Base-by-base conservation (phyloP, 345 rosid genomes). In the Lumnitzera racemosa region DNA sequence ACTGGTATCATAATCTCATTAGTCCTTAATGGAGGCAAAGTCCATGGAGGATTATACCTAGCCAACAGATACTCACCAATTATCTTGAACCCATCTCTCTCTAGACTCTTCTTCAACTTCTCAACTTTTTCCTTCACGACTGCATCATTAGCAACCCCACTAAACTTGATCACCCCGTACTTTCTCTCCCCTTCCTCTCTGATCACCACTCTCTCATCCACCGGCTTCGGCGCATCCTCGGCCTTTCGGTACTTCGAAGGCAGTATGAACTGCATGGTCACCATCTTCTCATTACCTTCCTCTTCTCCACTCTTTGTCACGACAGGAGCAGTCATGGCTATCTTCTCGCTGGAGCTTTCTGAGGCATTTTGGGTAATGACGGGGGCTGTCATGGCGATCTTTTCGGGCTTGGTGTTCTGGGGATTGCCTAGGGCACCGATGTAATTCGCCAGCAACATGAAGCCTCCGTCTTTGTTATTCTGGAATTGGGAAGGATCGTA, bases 1-100 rank as follows among this genome's bases (percentile, higher is more conserved):
- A 92, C 66, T 12, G 96, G 87, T 49, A 87, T 68, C 91, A 87
- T 74, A 47, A 89, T 80, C 69, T 89, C 96, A 16, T 92, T 89
- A 49, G 94, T 84, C 78, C 87, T 85, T 5, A 85, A 77, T 15
- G 80, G 62, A 15, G 96, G 96, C 67, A 89, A 47, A 53, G 97
- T 85, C 88, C 91, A 89, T 11, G 98, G 96, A 0, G 96, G 98
- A 46, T 92, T 92, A 68, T 83, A 87, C 83, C 98, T 82, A 56
- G 84, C 94, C 58, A 89, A 80, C 65, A 85, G 9, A 49, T 61
- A 78, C 49, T 85, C 81, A 15, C 98, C 96, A 36, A 49, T 58
- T 59, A 87, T 70, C 77, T 80, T 87, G 57, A 64, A 67, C 70
- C 96, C 96, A 50, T 89, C 96, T 74, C 66, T 80, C 73, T 81